phyloP scores from a whole-genome alignment of 768 basidiomycete genomes.

The Lyophyllum atratum region DNA sequence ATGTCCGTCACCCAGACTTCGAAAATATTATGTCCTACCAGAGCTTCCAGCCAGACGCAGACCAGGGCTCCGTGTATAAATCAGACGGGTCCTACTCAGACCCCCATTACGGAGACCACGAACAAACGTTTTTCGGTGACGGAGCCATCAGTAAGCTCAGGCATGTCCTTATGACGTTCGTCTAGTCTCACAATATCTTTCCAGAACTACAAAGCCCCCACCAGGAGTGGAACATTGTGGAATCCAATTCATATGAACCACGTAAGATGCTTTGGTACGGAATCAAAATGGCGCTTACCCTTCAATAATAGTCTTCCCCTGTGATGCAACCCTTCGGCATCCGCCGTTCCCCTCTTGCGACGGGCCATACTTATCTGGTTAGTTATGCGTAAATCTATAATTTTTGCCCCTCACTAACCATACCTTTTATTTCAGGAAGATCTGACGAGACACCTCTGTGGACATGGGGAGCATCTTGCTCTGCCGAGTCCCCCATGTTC shows the following conservation, averaged over 20 bases:
- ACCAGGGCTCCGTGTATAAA: slow-evolving; percentile 4
- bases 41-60: slow-evolving; percentile 1
- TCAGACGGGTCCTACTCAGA: slow-evolving; percentile 4
- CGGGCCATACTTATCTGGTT: slow-evolving; percentile 3
- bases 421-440: neutral
- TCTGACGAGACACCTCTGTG: slow-evolving; percentile 1
- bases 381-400: neutral
- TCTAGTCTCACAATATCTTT: neutral
- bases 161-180: neutral
- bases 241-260: slow-evolving; percentile 2
- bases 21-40: slow-evolving; percentile 12
- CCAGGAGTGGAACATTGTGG: slow-evolving; percentile 2
- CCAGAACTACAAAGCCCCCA: neutral
- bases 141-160: neutral
- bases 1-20: slow-evolving; percentile 6
- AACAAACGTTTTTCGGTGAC: neutral
- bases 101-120: neutral
- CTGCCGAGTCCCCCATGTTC: neutral
- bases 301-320: neutral
- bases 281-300: neutral
- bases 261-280: slow-evolving; percentile 1
- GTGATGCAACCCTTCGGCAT: neutral
- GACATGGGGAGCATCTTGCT: slow-evolving; percentile 6
- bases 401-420: neutral
- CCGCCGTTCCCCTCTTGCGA: neutral